These are phyloP conservation scores for Lepidium didymum DNA, from an alignment of 345 rosid species.

Conservation along the genomic window DNA sequence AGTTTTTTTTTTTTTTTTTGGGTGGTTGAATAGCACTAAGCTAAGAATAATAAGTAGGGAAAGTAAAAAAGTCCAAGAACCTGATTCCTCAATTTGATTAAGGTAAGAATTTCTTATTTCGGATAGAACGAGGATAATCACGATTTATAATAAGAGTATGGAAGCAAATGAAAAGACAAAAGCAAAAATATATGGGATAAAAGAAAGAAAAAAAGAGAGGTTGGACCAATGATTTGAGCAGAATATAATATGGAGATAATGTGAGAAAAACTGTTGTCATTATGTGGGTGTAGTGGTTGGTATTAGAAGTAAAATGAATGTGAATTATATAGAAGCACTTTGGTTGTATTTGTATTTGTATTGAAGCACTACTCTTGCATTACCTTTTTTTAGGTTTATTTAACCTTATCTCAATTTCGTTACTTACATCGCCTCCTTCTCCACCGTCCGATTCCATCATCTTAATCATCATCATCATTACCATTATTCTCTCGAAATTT, in stretches of 20 bases:
- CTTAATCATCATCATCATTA: neutral
- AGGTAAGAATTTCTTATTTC: no score
- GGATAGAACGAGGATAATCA: neutral
- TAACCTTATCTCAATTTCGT: constrained; percentile 1
- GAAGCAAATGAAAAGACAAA: no score
- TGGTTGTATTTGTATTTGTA: no score
- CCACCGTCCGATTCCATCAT: constrained; percentile 9
- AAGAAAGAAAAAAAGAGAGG: no score
- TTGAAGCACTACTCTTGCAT: constrained; percentile 22
- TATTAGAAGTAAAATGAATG: constrained; percentile 5
- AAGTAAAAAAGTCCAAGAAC: neutral
- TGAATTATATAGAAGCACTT: constrained; percentile 2
- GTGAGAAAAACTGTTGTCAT: neutral
- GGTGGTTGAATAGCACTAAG: neutral
- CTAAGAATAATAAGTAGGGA: neutral
- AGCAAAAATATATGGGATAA: no score
- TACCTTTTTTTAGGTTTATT: constrained; percentile 1
- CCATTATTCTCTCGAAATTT: neutral
- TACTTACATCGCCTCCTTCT: constrained; percentile 11
- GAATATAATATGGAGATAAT: no score
- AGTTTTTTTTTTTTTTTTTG: neutral
- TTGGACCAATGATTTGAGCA: no score
- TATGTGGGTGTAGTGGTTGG: constrained; percentile 26
- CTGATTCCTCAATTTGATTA: neutral
- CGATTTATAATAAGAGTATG: no score